Base-by-base conservation (phyloP, 192 early-diverging fungal species). In the Chytriomyces confervae region DNA sequence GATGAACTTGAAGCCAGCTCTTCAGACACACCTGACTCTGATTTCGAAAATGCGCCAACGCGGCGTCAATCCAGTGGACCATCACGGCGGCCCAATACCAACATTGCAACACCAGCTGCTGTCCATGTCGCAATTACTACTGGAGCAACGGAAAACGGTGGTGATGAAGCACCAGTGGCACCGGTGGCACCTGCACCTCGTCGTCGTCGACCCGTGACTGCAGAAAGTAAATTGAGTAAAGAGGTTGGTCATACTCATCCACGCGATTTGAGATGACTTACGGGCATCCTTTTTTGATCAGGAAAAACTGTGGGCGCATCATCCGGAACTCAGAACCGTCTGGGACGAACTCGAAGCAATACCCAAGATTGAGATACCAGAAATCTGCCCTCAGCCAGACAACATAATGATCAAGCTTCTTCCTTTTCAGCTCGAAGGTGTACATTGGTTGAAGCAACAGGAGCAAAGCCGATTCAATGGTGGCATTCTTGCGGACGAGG, bases 371-470 rank as follows among this genome's bases (percentile, higher is more conserved):
- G 27, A 16, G 64, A 76, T 67, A 29, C 76, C 79, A 3, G 76
- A 74, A 47, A 53, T 62, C 11, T 72, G 71, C 5, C 49, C 61
- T 6, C 95, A 96, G 75, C 95, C 95, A 9, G 72, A 73, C 2
- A 82, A 89, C 4, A 81, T 97, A 16, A 90, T 82, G 48, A 86
- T 96, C 36, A 85, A 86, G 50, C 90, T 98, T 46, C 78, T 98
- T 43, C 95, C 95, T 10, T 98, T 96, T 81, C 96, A 98, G 81
- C 86, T 85, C 24, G 92, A 95, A 80, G 77, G 77, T 1, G 77
- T 79, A 6, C 36, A 62, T 49, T 98, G 95, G 95, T 91, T 98
- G 91, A 50, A 82, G 5, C 80, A 87, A 36, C 95, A 98, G 67
- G 95, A 97, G 74, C 75, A 78, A 49, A 87, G 79, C 63, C 62